phyloP scores from a whole-genome alignment of 2,329 filamentous ascomycete genomes.

The Cryphonectria nitschkei region DNA sequence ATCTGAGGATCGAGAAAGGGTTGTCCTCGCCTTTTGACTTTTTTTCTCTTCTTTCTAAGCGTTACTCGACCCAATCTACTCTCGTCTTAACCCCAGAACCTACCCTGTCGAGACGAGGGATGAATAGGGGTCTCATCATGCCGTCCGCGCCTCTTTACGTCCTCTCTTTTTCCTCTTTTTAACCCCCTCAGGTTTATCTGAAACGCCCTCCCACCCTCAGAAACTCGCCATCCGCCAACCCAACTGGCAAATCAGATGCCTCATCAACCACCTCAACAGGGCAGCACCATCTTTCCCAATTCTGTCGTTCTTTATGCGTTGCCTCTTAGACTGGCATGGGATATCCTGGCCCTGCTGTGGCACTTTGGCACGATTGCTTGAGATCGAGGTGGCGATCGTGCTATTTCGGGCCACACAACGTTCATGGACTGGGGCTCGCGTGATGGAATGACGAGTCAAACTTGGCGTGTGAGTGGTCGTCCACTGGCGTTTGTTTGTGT shows the following conservation, averaged over 20 bases:
- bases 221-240: neutral
- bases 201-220: conserved; percentile 9
- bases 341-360: neutral
- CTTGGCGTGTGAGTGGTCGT: neutral
- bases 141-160: conserved; percentile 10
- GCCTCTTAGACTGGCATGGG: neutral
- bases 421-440: neutral
- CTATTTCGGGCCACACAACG: neutral
- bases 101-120: neutral
- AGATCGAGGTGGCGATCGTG: conserved; percentile 2
- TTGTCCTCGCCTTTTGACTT: conserved; percentile 14
- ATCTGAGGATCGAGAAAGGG: neutral
- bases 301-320: neutral
- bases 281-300: neutral
- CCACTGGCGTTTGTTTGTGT: neutral
- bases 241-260: conserved; percentile 8
- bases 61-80: conserved; percentile 7
- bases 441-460: neutral
- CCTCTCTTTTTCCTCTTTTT: neutral
- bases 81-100: neutral
- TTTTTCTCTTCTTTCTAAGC: neutral
- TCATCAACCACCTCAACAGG: neutral
- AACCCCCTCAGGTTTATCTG: conserved; percentile 20
- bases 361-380: neutral
- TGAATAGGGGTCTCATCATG: conserved; percentile 17